Evolutionary conservation across 1,139 yeast genomes (phyloP).

Genomic region (Schwanniomyces etchellsii): DNA sequence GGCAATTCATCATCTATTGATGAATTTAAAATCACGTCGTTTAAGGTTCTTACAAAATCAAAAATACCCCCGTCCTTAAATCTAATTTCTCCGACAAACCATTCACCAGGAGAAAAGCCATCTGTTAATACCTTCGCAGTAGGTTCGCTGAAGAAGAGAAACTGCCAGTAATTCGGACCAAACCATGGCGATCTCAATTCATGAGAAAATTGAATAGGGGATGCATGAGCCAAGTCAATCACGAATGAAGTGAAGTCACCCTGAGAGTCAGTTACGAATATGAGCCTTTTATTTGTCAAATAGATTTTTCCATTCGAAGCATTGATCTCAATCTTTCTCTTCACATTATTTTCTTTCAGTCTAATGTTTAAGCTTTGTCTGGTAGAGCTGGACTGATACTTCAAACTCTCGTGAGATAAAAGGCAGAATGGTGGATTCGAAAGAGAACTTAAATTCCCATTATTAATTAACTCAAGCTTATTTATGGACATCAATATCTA

Average conservation of each 20-base stretch:
- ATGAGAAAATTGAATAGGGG: constrained; percentile 26
- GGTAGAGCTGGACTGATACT: constrained; percentile 15
- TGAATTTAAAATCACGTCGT: constrained; percentile 27
- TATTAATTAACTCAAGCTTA: too few relatives aligned
- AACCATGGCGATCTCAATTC: constrained; percentile 48
- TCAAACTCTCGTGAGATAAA: constrained; percentile 10
- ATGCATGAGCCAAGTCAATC: constrained; percentile 20
- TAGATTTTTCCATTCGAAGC: constrained; percentile 32
- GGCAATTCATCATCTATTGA: constrained; percentile 45
- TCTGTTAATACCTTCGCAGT: constrained; percentile 25
- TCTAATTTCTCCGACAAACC: constrained; percentile 30
- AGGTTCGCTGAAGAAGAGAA: constrained; percentile 30
- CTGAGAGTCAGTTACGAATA: constrained; percentile 30
- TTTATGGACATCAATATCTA: too few relatives aligned
- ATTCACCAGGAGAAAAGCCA: constrained; percentile 37
- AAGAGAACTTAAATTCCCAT: not conserved
- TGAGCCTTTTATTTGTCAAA: constrained; percentile 30
- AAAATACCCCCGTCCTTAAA: constrained; percentile 49
- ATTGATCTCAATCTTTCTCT: constrained; percentile 14
- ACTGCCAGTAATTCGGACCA: constrained; percentile 48
- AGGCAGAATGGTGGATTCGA: constrained; percentile 1
- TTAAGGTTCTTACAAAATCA: constrained; percentile 25
- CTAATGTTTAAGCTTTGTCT: constrained; percentile 19
- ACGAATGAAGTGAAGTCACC: constrained; percentile 37
- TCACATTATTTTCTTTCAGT: constrained; percentile 10